Conservation (phyloP, 495 filamentous ascomycete species). For the Penicillium longicatenatum region DNA sequence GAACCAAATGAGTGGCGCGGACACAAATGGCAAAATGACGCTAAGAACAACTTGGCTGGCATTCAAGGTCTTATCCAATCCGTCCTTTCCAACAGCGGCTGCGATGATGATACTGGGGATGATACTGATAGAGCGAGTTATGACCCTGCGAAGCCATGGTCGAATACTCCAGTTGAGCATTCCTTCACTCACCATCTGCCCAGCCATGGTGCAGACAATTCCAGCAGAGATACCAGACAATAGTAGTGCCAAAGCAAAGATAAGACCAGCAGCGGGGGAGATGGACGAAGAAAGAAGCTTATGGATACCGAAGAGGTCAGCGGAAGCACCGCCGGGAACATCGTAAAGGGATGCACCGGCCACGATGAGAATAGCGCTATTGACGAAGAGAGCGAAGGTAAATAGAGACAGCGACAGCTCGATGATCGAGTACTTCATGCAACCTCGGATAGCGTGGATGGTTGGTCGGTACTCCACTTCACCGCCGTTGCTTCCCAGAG, state of each 20-base stretch:
- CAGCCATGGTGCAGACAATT: conserved; percentile 82
- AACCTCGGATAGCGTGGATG: conserved; percentile 72
- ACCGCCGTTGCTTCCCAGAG: conserved; percentile 41
- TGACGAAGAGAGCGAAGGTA: conserved; percentile 92
- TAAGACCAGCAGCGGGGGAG: conserved; percentile 68
- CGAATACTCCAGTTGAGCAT: conserved; percentile 69
- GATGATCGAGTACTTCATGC: conserved; percentile 77
- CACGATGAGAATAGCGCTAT: conserved; percentile 86
- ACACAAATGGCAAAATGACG: conserved; percentile 78
- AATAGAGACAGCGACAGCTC: conserved; percentile 79
- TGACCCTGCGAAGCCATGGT: conserved; percentile 71
- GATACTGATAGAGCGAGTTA: conserved; percentile 75
- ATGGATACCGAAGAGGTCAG: conserved; percentile 83
- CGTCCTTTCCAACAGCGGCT: conserved; percentile 69
- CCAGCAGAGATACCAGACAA: conserved; percentile 77
- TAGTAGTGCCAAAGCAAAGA: conserved; percentile 77
- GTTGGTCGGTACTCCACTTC: conserved; percentile 74
- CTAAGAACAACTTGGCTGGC: conserved; percentile 80
- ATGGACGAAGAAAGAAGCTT: conserved; percentile 69
- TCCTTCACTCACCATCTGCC: conserved; percentile 82
- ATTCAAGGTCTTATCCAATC: conserved; percentile 72
- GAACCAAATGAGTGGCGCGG: conserved; percentile 83
- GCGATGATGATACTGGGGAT: conserved; percentile 82
- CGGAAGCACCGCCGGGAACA: conserved; percentile 55
- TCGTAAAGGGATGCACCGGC: conserved; percentile 76